Base-by-base conservation (phyloP, 805 yeast genomes). In the Wickerhamomyces bovis region DNA sequence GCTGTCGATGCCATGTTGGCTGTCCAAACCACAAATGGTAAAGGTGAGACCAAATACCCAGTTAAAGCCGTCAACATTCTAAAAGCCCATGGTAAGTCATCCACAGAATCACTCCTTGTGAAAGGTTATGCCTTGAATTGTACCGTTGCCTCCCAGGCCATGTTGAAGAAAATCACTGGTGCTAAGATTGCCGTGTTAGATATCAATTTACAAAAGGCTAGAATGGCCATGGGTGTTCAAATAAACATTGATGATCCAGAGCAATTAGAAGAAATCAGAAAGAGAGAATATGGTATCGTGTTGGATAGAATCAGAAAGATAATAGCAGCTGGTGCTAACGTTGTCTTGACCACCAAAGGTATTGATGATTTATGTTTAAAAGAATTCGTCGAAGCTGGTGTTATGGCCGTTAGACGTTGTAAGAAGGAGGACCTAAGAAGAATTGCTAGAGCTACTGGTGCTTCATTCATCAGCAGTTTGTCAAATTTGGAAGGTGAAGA, bases 361-460 rank as follows among this genome's bases (percentile, higher is more conserved):
- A 94, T 94, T 62, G 95, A 94, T 70, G 97, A 94, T 71, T 89
- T 92, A 77, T 98, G 99, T 31, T 96, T 94, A 69, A 96, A 88
- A 68, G 77, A 94, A 58, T 87, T 94, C 62, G 78, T 95, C 11
- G 99, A 94, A 58, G 73, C 92, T 43, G 81, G 83, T 49, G 87
- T 94, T 56, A 89, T 88, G 69, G 83, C 97, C 18, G 89, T 94
- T 42, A 85, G 99, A 72, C 81, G 99, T 58, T 89, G 97, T 75
- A 89, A 89, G 69, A 89, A 89, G 64, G 99, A 94, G 69, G 99
- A 94, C 68, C 76, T 94, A 59, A 81, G 96, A 65, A 83, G 99
- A 72, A 92, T 94, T 56, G 98, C 99, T 7, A 79, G 96, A 62
- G 98, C 99, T 40, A 89, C 98, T 1, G 99, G 99, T 49, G 99